Percentiles rank a stretch among this genome's conserved stretches.
Evolutionary conservation across 768 basidiomycete species (phyloP).

Genomic region (Daedaleopsis nitida): DNA sequence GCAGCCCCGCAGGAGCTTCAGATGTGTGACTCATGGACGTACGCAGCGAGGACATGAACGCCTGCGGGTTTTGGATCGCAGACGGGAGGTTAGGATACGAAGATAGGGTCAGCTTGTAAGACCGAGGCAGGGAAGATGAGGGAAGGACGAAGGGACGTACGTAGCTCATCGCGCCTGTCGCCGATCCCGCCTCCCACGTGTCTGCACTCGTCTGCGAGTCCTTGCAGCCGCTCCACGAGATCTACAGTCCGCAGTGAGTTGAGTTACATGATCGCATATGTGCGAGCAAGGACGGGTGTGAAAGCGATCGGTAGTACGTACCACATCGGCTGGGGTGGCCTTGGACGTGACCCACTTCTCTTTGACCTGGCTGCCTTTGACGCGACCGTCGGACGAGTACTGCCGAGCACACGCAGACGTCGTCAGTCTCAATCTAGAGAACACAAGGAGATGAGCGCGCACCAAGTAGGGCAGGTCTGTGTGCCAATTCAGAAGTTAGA

Average conservation of each 20-base stretch:
- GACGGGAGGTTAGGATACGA: neutral
- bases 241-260: constrained; percentile 41
- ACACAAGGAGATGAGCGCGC: neutral
- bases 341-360: constrained; percentile 33
- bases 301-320: constrained; percentile 37
- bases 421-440: neutral
- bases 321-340: constrained; percentile 85
- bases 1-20: no score
- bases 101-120: no score
- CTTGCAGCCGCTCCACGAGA: constrained; percentile 85
- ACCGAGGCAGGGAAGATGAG: neutral
- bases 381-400: constrained; percentile 34
- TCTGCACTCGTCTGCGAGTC: constrained; percentile 85
- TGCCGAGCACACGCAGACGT: constrained; percentile 3
- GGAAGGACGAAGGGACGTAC: constrained; percentile 41
- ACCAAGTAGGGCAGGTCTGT: constrained; percentile 72
- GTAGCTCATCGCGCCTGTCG: constrained; percentile 80
- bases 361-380: constrained; percentile 33
- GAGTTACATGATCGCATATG: no score
- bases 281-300: neutral
- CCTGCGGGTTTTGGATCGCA: constrained; percentile 35
- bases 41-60: constrained; percentile 63
- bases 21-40: constrained; percentile 26
- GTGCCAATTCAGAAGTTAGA: neutral
- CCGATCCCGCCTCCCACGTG: constrained; percentile 62